Evolutionary conservation across 163 green algal species (phyloP).

Genomic region (Prototheca wickerhamii): DNA sequence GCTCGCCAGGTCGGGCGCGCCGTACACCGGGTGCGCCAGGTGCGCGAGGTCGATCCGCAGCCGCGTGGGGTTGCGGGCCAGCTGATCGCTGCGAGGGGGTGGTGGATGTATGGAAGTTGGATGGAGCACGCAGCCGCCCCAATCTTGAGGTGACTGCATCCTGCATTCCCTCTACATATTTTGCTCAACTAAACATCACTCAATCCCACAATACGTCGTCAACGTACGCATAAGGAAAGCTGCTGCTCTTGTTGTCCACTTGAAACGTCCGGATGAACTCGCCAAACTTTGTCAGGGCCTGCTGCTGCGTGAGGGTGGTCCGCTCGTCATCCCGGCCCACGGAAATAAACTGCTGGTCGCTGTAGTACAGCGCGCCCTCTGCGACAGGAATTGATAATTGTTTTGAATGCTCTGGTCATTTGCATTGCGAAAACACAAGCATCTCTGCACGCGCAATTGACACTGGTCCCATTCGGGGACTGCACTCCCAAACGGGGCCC

Average conservation of each 20-base stretch:
- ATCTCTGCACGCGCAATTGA: too few relatives aligned
- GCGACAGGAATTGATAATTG: neutral
- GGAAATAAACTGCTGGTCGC: conserved; percentile 33
- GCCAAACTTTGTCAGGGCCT: conserved; percentile 36
- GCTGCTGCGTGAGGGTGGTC: conserved; percentile 1
- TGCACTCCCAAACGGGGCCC: neutral
- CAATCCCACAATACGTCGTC: neutral
- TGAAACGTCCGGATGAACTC: conserved; percentile 46
- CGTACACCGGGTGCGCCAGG: conserved; percentile 29
- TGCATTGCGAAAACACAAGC: neutral
- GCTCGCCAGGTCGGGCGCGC: conserved; percentile 21
- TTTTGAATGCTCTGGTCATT: too few relatives aligned
- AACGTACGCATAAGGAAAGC: conserved; percentile 23
- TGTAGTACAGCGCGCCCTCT: conserved; percentile 42
- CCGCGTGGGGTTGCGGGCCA: conserved; percentile 10
- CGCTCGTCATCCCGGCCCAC: conserved; percentile 6
- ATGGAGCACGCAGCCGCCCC: too few relatives aligned
- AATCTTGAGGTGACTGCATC: too few relatives aligned
- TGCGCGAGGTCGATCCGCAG: conserved; percentile 29
- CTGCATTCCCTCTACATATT: too few relatives aligned
- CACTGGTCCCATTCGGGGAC: neutral
- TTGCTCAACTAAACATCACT: too few relatives aligned
- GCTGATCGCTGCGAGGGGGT: conserved; percentile 33
- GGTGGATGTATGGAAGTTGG: too few relatives aligned
- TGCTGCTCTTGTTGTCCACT: conserved; percentile 14